phyloP scores from a whole-genome alignment of 352 stramenopile species.

The Phytophthora ohioensis region DNA sequence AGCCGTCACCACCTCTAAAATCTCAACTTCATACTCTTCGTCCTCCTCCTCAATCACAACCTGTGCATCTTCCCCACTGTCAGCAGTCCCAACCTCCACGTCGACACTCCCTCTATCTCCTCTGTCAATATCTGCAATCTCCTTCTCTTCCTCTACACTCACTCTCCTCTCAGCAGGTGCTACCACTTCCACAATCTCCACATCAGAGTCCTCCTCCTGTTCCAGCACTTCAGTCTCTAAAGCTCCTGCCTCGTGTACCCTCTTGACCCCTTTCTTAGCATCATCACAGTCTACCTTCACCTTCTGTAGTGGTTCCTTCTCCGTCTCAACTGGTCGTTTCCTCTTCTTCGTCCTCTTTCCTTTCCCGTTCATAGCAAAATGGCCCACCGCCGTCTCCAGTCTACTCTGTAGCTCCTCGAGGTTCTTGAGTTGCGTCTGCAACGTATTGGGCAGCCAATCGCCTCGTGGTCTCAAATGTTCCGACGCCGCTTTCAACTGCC shows the following conservation, averaged over 20 bases:
- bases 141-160: neutral
- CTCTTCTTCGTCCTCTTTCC: conserved; percentile 21
- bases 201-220: conserved; percentile 2
- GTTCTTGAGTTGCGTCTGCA: conserved; percentile 25
- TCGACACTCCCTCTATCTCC: neutral
- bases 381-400: conserved; percentile 11
- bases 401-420: conserved; percentile 21
- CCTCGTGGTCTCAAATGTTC: conserved; percentile 29
- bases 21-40: neutral
- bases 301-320: neutral
- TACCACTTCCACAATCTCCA: conserved; percentile 7
- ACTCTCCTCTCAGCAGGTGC: neutral
- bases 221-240: neutral
- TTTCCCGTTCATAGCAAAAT: conserved; percentile 1
- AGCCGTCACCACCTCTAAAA: conserved; percentile 5
- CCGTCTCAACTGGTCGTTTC: conserved; percentile 6
- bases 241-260: neutral
- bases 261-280: neutral
- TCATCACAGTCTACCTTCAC: neutral
- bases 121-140: neutral
- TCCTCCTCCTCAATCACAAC: neutral
- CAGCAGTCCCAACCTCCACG: neutral
- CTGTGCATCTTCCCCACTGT: neutral
- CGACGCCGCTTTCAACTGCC: conserved; percentile 38
- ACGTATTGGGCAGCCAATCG: conserved; percentile 21